Evolutionary conservation across 768 basidiomycete genomes (phyloP).

Genomic region (Kondoa subrosea): DNA sequence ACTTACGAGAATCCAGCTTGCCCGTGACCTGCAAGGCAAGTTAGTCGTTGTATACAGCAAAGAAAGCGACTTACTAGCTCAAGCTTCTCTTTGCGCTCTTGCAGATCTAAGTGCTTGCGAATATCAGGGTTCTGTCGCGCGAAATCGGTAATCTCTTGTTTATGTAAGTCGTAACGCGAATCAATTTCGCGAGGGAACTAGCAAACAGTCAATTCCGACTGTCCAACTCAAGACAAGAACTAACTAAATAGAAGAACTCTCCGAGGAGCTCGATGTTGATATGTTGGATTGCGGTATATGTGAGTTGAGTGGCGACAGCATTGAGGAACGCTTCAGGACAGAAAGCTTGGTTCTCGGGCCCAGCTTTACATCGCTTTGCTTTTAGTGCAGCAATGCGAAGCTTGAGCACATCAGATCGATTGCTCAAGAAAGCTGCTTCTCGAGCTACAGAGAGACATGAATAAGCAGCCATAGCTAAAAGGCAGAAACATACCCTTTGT

Average conservation of each 20-base stretch:
- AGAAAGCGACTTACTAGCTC: too few species aligned
- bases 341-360: slow-evolving; percentile 71
- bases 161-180: slow-evolving; percentile 82
- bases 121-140: slow-evolving; percentile 90
- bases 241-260: slow-evolving; percentile 93
- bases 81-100: slow-evolving; percentile 91
- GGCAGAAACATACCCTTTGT: slow-evolving; percentile 54
- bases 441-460: slow-evolving; percentile 40
- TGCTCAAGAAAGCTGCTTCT: slow-evolving; percentile 73
- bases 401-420: slow-evolving; percentile 65
- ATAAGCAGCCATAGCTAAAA: neutral
- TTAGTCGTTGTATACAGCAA: too few species aligned
- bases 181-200: slow-evolving; percentile 98
- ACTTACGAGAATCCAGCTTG: slow-evolving; percentile 47
- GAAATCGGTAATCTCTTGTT: slow-evolving; percentile 72
- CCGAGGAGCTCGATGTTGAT: slow-evolving; percentile 96
- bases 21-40: slow-evolving; percentile 39
- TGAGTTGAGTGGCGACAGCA: slow-evolving; percentile 90
- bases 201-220: neutral
- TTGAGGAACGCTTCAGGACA: slow-evolving; percentile 95
- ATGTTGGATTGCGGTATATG: slow-evolving; percentile 90
- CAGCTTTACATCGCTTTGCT: slow-evolving; percentile 69
- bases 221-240: slow-evolving; percentile 20
- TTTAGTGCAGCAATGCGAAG: slow-evolving; percentile 69
- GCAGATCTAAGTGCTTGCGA: slow-evolving; percentile 70